phyloP scores from a whole-genome alignment of 2,329 filamentous ascomycete species.

The Davidsoniella virescens region DNA sequence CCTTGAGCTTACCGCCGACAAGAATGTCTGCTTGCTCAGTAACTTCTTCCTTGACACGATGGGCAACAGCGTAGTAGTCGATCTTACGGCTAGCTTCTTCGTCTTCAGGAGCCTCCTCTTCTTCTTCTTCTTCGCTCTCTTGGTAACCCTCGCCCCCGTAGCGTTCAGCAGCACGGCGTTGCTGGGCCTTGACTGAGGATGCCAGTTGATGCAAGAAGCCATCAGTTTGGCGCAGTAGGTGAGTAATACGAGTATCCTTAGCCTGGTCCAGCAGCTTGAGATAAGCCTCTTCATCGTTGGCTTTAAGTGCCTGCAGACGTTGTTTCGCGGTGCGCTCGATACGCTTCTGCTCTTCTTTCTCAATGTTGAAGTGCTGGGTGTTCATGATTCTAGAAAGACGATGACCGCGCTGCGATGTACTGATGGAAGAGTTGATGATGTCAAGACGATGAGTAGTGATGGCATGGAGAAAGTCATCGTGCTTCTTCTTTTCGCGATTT shows the following conservation, averaged over 20 bases:
- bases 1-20: slow-evolving; percentile 83
- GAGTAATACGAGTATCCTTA: slow-evolving; percentile 98
- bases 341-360: slow-evolving; percentile 98
- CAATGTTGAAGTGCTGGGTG: slow-evolving; percentile 82
- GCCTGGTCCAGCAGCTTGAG: slow-evolving; percentile 94
- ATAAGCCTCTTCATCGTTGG: slow-evolving; percentile 98
- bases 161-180: slow-evolving; percentile 62
- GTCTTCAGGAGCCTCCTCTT: slow-evolving; percentile 50
- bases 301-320: slow-evolving; percentile 95
- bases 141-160: slow-evolving; percentile 63
- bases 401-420: slow-evolving; percentile 58
- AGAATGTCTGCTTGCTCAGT: slow-evolving; percentile 67
- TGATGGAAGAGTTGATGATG: slow-evolving; percentile 48
- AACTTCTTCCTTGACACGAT: slow-evolving; percentile 88
- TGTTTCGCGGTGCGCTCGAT: slow-evolving; percentile 97
- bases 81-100: slow-evolving; percentile 65
- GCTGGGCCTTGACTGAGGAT: slow-evolving; percentile 84
- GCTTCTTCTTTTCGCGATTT: slow-evolving; percentile 94
- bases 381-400: slow-evolving; percentile 86
- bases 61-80: slow-evolving; percentile 96
- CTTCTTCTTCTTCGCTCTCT: slow-evolving; percentile 31
- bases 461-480: slow-evolving; percentile 76
- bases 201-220: slow-evolving; percentile 94
- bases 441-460: slow-evolving; percentile 71
- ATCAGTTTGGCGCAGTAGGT: slow-evolving; percentile 90